Base-by-base conservation (phyloP, 441 rosid species). In the Aquilaria agallochum region DNA sequence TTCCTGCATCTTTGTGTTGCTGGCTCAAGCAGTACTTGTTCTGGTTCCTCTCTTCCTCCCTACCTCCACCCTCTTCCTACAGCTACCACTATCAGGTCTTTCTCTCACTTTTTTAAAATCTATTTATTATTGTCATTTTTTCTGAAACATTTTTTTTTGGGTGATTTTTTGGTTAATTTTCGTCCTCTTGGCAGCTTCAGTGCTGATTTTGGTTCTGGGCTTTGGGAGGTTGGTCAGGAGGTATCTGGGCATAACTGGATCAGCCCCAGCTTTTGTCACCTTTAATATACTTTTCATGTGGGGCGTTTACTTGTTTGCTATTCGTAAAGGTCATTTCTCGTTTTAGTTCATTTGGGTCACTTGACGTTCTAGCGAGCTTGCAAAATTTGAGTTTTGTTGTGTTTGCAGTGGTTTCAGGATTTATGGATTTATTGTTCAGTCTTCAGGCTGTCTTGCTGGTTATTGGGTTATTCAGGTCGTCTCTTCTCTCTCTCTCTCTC, bases 221-320 rank as follows among this genome's bases (percentile, higher is more conserved):
- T 11, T 77, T 27, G 80, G 80, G 36, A 66, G 79, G 65, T 68
- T 72, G 72, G 78, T 71, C 42, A 72, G 78, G 76, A 76, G 73
- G 68, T 60, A 82, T 33, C 68, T 77, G 56, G 80, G 85, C 59
- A 71, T 80, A 58, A 31, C 34, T 60, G 76, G 83, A 9, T 82
- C 88, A 0, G 86, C 93, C 57, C 79, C 88, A 12, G 86, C 84
- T 54, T 68, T 80, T 42, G 86, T 86, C 27, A 70, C 82, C 79
- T 65, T 65, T 72, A 82, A 31, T 46, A 51, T 77, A 31, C 46
- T 77, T 31, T 84, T 80, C 66, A 10, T 80, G 31, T 82, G 87
- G 88, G 63, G 48, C 66, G 75, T 80, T 67, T 82, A 82, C 62
- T 36, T 73, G 48, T 48, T 63, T 36, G 49, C 66, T 60, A 59